Conservation (phyloP, 495 filamentous ascomycete genomes). For the Penicillium maclennaniae region DNA sequence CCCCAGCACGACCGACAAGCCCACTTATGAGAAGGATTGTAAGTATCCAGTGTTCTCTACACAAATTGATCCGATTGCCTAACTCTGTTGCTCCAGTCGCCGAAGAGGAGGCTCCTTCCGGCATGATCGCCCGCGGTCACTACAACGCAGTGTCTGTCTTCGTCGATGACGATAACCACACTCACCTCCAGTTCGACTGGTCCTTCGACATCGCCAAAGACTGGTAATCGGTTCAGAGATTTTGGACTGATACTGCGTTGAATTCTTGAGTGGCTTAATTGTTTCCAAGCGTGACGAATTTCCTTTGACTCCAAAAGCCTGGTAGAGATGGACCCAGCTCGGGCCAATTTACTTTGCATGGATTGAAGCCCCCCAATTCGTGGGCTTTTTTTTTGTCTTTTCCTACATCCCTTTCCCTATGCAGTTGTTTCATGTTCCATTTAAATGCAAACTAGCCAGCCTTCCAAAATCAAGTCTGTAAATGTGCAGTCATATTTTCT, state of each 20-base stretch:
- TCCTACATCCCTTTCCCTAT: not conserved
- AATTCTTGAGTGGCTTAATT: slow-evolving; percentile 30
- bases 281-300: slow-evolving; percentile 33
- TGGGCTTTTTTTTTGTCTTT: slow-evolving; percentile 11
- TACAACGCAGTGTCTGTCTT: slow-evolving; percentile 86
- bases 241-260: slow-evolving; percentile 16
- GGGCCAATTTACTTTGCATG: slow-evolving; percentile 12
- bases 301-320: slow-evolving; percentile 28
- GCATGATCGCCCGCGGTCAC: slow-evolving; percentile 79
- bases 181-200: slow-evolving; percentile 88
- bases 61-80: not conserved
- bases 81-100: slow-evolving; percentile 56
- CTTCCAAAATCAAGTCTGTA: slow-evolving; percentile 13
- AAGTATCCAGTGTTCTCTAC: slow-evolving; percentile 33
- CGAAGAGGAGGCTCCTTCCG: slow-evolving; percentile 82
- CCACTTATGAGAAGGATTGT: slow-evolving; percentile 87
- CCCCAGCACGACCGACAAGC: slow-evolving; percentile 80
- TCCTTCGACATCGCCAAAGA: slow-evolving; percentile 91
- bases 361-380: slow-evolving; percentile 19
- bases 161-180: slow-evolving; percentile 85
- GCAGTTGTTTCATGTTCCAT: slow-evolving; percentile 12
- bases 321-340: slow-evolving; percentile 16
- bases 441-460: slow-evolving; percentile 16
- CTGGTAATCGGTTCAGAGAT: slow-evolving; percentile 50
- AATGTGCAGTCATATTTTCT: slow-evolving; percentile 21